Evolutionary conservation across 2,329 filamentous ascomycete species (phyloP).

Genomic region (Rhytidhysteron rufulum): DNA sequence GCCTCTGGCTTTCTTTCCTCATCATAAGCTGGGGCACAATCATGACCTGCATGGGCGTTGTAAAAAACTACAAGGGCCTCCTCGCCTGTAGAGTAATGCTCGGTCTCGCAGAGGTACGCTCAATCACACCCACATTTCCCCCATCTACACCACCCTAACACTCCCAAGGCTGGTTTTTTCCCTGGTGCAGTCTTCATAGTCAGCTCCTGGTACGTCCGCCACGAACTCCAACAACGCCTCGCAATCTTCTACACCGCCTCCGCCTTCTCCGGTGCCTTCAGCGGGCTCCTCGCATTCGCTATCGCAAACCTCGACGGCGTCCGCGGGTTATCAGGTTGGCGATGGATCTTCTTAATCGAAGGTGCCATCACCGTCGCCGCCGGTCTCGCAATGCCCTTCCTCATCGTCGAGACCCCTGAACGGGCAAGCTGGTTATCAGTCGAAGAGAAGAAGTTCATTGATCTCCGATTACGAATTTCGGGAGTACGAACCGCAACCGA

Average conservation of each 20-base stretch:
- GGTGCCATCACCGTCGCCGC: not conserved
- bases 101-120: conserved; percentile 14
- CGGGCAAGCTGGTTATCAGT: conserved; percentile 4
- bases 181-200: no score
- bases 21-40: conserved; percentile 43
- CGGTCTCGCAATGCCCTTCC: not conserved
- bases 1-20: conserved; percentile 27
- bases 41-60: conserved; percentile 42
- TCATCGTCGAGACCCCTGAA: not conserved
- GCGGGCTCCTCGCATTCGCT: conserved; percentile 50
- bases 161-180: conserved; percentile 45
- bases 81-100: conserved; percentile 39
- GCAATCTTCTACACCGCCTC: conserved; percentile 54
- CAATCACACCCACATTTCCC: conserved; percentile 10
- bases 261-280: conserved; percentile 53
- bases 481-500: no score
- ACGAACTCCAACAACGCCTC: conserved; percentile 51
- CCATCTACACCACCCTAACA: not conserved
- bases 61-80: conserved; percentile 37
- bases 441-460: conserved; percentile 5
- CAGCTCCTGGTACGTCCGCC: conserved; percentile 57
- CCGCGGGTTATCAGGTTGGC: conserved; percentile 25
- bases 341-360: conserved; percentile 5
- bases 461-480: conserved; percentile 2
- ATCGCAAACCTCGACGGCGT: conserved; percentile 58